Evolutionary conservation across 441 rosid species (phyloP), one percentile per base, ranked within the genome.

Genomic region (Mallotus japonicus): DNA sequence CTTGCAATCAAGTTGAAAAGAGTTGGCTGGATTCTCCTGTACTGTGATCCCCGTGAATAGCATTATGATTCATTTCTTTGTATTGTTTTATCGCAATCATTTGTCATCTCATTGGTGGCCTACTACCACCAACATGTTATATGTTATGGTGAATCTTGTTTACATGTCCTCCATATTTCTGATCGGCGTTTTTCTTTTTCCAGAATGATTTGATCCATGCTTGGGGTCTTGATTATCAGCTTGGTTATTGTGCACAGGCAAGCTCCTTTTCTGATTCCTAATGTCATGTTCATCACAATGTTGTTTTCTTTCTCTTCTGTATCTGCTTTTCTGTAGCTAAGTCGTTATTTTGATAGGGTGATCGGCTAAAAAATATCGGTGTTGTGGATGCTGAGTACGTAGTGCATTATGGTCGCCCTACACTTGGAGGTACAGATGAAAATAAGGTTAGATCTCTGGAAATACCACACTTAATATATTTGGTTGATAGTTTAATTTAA

Each of bases 201-300:
- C 83, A 90, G 92, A 88, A 87, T 70, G 95, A 90, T 75, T 83
- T 90, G 82, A 85, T 88, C 72, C 89, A 88, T 80, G 91, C 91
- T 46, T 88, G 95, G 95, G 92, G 92, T 46, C 84, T 90, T 46
- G 95, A 90, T 73, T 82, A 77, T 51, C 91, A 77, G 74, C 91
- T 90, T 17, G 92, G 95, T 24, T 90, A 87, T 68, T 90, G 92
- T 72, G 89, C 87, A 58, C 85, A 86, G 90, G 92, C 70, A 80
- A 86, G 85, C 79, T 74, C 14, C 65, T 51, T 65, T 55, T 56
- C 24, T 67, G 11, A 5, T 62, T 15, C 62, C 17, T 7, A n/a
- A 17, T 9, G 46, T 24, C 12, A 4, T 20, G 24, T 6, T 40
- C 50, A 32, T 22, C 51, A 34, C 17, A 8, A 3, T 13, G 11